Evolutionary conservation across 2,329 filamentous ascomycete species (phyloP), one percentile per base, ranked within the genome.

Genomic region (Daldinia sp.): DNA sequence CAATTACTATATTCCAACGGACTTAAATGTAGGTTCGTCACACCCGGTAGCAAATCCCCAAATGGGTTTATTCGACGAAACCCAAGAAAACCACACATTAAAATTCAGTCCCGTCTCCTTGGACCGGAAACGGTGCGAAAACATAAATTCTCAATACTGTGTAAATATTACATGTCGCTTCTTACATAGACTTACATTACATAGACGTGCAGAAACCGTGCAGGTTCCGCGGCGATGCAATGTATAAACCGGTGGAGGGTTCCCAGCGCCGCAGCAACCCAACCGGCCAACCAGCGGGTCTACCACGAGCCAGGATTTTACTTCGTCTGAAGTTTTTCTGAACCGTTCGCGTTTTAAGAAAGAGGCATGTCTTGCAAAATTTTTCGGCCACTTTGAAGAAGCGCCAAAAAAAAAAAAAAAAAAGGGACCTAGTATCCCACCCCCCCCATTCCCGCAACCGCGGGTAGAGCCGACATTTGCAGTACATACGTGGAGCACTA

Each of bases 31-130:
- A n/a, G n/a, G n/a, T n/a, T n/a, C n/a, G n/a, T n/a, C n/a, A n/a
- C n/a, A 56, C 28, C 58, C 63, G 63, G 67, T 10, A 26, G 60
- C 54, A 69, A 71, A 69, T 71, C 69, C 69, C 69, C 69, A 67
- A 69, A 63, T 63, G 64, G 59, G 50, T 37, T 39, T 41, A 56
- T 60, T 67, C 64, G 42, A 57, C 15, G 12, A 60, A 42, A 6
- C 26, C 35, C 12, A 39, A 4, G 35, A 39, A 39, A 39, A 13
- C 12, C 26, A 13, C 63, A 65, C 39, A 26, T 65, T 48, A 44
- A 53, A 37, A 35, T 9, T 20, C 48, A 53, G 64, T 63, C 51
- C 69, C 69, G 69, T 48, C 69, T 70, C 53, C 62, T 46, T 69
- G 69, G 69, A 70, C 69, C 67, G 67, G 63, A 69, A 60, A 69